A percentile compares a stretch with the other conserved stretches of the same genome.
These are phyloP conservation scores for Fusarium miscanthi DNA, from an alignment of 2,329 filamentous ascomycete species.

Conservation along the genomic window DNA sequence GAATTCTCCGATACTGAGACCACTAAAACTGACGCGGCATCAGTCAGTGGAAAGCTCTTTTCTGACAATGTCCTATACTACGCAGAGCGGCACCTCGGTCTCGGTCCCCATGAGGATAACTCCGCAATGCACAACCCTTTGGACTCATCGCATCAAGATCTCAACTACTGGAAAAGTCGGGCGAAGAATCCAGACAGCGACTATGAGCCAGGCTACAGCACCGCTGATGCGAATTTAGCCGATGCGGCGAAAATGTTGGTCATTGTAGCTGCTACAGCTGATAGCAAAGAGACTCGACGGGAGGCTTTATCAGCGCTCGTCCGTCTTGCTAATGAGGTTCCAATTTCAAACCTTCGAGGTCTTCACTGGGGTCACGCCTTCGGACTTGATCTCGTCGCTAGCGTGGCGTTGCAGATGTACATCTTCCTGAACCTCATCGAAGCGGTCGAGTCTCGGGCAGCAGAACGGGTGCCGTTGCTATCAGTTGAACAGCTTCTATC, in stretches of 20 bases:
- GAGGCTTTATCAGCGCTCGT: neutral
- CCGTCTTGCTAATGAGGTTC: neutral
- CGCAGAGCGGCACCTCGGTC: neutral
- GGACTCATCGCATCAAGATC: neutral
- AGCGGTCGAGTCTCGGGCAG: neutral
- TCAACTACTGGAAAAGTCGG: neutral
- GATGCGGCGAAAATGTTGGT: constrained; percentile 3
- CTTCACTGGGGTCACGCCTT: constrained; percentile 8
- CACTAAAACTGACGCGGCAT: fast-evolving
- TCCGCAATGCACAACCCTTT: neutral
- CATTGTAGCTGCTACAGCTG: neutral
- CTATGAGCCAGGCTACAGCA: neutral
- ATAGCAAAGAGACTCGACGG: fast-evolving
- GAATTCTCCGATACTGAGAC: neutral
- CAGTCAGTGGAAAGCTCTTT: fast-evolving
- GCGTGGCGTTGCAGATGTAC: neutral
- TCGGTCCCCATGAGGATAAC: neutral
- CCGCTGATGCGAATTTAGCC: neutral
- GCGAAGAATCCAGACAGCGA: fast-evolving
- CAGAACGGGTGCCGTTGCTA: neutral
- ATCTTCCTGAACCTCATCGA: constrained; percentile 16
- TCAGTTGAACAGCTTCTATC: neutral
- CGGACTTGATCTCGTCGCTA: neutral
- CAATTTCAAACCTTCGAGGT: neutral
- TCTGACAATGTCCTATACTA: neutral